Conservation (phyloP, 805 yeast species). For the Candida ulmi region DNA sequence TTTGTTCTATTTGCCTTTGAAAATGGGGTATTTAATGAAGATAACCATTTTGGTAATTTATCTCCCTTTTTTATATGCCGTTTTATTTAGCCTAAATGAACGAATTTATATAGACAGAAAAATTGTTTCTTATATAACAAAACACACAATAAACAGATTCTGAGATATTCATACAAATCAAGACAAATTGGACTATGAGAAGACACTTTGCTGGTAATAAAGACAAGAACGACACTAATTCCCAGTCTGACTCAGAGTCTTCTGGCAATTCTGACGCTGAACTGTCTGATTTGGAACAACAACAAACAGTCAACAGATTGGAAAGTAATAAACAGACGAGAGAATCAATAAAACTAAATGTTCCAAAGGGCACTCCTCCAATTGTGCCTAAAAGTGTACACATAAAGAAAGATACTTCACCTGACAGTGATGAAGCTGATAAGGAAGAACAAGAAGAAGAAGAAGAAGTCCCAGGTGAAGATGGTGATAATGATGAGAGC, state of each 20-base stretch:
- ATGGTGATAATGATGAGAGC: neutral
- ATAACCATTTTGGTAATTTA: too few relatives aligned
- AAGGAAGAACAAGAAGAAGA: neutral
- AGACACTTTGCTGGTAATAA: neutral
- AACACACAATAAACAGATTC: too few relatives aligned
- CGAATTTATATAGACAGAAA: too few relatives aligned
- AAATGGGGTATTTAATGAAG: too few relatives aligned
- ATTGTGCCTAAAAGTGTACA: neutral
- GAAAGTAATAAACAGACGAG: neutral
- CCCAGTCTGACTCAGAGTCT: neutral
- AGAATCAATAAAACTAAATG: neutral
- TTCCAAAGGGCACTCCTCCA: neutral
- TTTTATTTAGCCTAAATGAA: too few relatives aligned
- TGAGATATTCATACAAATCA: too few relatives aligned
- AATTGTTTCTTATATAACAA: too few relatives aligned
- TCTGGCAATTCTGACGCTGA: neutral
- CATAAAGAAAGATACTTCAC: neutral
- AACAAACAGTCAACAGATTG: neutral
- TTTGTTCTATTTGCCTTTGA: too few relatives aligned
- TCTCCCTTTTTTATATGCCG: too few relatives aligned
- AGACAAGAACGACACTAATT: too few relatives aligned
- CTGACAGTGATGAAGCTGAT: too few relatives aligned
- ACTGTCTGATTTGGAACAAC: neutral
- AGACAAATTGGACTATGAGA: too few relatives aligned
- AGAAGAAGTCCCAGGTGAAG: neutral